Evolutionary conservation across 164 flowering plant species (phyloP).

Genomic region (Annona cherimola): DNA sequence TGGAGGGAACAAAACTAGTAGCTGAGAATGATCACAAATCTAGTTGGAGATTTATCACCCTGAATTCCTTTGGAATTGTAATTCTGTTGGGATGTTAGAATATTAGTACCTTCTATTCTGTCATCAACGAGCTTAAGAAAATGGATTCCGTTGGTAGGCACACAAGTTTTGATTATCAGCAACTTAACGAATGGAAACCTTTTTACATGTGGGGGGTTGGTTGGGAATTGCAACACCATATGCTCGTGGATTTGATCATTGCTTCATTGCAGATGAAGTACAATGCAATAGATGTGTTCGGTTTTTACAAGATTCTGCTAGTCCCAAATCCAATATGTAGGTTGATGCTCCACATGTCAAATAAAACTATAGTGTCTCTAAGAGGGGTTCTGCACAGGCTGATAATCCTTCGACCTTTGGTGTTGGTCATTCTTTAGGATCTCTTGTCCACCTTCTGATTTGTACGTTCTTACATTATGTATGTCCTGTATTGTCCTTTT

Average conservation of each 20-base stretch:
- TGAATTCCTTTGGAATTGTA: neutral
- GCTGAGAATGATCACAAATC: neutral
- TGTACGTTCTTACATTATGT: slow-evolving; percentile 33
- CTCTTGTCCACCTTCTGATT: slow-evolving; percentile 81
- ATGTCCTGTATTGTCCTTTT: too few relatives aligned
- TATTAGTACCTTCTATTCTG: too few relatives aligned
- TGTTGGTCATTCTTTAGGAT: slow-evolving; percentile 92
- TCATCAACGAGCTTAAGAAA: neutral
- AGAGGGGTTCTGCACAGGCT: slow-evolving; percentile 31
- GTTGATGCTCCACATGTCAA: slow-evolving; percentile 1
- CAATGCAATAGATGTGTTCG: slow-evolving; percentile 86
- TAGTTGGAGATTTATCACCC: neutral
- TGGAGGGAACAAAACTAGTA: neutral
- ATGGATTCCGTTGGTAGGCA: neutral
- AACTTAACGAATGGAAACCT: neutral
- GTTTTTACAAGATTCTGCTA: slow-evolving; percentile 56
- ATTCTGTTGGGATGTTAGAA: neutral
- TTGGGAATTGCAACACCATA: slow-evolving; percentile 92
- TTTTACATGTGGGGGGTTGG: slow-evolving; percentile 49
- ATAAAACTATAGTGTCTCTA: neutral
- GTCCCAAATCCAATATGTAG: slow-evolving; percentile 19
- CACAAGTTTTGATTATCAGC: too few relatives aligned
- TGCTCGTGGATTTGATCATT: slow-evolving; percentile 94
- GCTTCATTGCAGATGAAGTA: slow-evolving; percentile 89
- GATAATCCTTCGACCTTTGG: slow-evolving; percentile 78